A percentile compares a stretch with the other conserved stretches of the same genome.
These are phyloP conservation scores for Trichosanthes truncata DNA, from an alignment of 306 rosid genomes.

Conservation along the genomic window DNA sequence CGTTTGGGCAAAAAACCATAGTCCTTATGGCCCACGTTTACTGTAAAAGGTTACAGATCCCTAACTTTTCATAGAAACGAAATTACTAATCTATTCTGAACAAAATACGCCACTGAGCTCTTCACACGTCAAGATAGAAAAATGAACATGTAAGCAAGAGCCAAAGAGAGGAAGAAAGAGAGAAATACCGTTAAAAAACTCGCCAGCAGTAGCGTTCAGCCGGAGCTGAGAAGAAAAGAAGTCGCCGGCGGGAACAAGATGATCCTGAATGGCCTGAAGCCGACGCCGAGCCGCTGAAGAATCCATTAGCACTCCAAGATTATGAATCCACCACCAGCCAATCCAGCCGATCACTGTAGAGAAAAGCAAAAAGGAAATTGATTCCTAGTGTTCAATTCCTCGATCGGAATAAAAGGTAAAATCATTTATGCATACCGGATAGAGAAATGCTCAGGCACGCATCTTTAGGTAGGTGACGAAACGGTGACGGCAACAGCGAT, in stretches of 20 bases:
- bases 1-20: background rate
- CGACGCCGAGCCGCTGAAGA: constrained; percentile 64
- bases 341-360: background rate
- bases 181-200: constrained; percentile 50
- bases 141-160: background rate
- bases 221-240: constrained; percentile 41
- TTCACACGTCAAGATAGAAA: background rate
- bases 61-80: background rate
- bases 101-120: background rate
- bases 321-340: background rate
- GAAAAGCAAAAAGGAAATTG: background rate
- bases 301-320: constrained; percentile 36
- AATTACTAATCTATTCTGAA: background rate
- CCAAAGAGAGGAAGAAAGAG: background rate
- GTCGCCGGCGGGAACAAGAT: constrained; percentile 40
- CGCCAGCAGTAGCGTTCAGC: constrained; percentile 52
- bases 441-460: background rate
- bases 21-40: background rate
- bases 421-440: background rate
- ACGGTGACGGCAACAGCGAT: background rate
- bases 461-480: constrained; percentile 4
- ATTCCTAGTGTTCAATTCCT: background rate
- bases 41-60: background rate
- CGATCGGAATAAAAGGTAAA: background rate
- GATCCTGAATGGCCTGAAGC: constrained; percentile 44